Evolutionary conservation across 2,329 filamentous ascomycete genomes (phyloP), one percentile per base, ranked within the genome.

Genomic region (Allantophomopsis lycopodina): DNA sequence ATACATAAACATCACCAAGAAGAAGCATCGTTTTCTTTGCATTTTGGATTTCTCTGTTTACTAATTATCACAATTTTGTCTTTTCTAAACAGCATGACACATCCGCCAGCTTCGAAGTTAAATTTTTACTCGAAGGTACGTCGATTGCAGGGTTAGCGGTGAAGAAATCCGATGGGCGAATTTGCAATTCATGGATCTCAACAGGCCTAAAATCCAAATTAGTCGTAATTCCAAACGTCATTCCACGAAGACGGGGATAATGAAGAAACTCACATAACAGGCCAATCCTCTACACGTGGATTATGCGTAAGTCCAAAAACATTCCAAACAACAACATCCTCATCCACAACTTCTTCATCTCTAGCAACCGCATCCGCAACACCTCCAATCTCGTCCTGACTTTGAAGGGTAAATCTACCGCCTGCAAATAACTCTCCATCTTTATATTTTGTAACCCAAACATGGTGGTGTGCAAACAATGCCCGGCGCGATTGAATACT

Each of bases 221-320:
- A 3, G 79, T 83, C 68, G 93, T 85, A 1, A 83, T 82, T 65
- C 87, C 82, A 1, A 74, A 81, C 0, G 85, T 10, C 23, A 10
- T 28, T 10, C 23, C 23, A 28, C 3, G 11, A 28, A 28, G 10
- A 10, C 23, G 10, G 3, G 7, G 11, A 28, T 3, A 8, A 10
- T 28, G 8, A 28, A 28, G 23, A 28, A 6, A 28, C 23, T 28
- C 11, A 85, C 87, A 94, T 94, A 47, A 94, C 70, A 12, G 87
- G 87, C 65, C 83, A 94, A 59, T 94, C 88, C 54, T 94, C 88
- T 0, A 86, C 85, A 0, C 83, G 66, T 0, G 88, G 87, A 65
- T 94, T 88, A 57, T 94, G 88, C 1, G 81, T 88, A 18, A 94
- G 66, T 16, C 87, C 87, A 53, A 94, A 94, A 0, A 83, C 91